Evolutionary conservation across 805 yeast genomes (phyloP).

Genomic region (Yarrowia porcina): DNA sequence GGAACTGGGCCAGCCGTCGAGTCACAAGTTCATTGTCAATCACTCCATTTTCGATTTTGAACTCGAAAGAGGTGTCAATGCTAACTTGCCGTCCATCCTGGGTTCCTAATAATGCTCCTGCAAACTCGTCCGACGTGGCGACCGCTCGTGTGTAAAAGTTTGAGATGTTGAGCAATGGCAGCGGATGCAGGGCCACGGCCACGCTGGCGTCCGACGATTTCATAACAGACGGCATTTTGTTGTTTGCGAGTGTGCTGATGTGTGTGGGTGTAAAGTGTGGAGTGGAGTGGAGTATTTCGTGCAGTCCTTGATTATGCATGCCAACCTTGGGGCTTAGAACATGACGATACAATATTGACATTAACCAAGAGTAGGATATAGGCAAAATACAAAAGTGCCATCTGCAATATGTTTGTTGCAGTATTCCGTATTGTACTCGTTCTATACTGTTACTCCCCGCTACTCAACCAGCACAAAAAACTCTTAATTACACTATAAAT

Average conservation of each 20-base stretch:
- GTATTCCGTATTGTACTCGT: too few relatives aligned
- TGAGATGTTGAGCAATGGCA: constrained; percentile 39
- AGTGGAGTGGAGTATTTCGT: background rate
- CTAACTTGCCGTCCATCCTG: constrained; percentile 34
- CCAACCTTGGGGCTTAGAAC: background rate
- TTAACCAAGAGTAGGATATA: too few relatives aligned
- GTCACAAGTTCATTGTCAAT: constrained; percentile 31
- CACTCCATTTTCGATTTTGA: constrained; percentile 29
- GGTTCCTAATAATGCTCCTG: constrained; percentile 39
- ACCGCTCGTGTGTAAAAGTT: constrained; percentile 37
- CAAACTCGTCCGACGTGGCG: constrained; percentile 29
- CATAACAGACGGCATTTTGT: background rate
- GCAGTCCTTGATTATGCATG: background rate
- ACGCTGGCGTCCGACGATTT: constrained; percentile 17
- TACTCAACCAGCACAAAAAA: background rate
- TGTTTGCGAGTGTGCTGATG: background rate
- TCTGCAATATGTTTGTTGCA: too few relatives aligned
- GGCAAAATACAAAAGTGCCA: too few relatives aligned
- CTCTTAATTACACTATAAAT: background rate
- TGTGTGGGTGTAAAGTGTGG: background rate
- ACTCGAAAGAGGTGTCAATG: constrained; percentile 38
- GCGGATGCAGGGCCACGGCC: constrained; percentile 36
- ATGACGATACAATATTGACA: background rate
- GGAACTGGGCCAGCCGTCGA: background rate
- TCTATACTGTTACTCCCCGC: too few relatives aligned